These are phyloP conservation scores for Fremontodendron californicum DNA, from an alignment of 345 rosid species.

Conservation along the genomic window DNA sequence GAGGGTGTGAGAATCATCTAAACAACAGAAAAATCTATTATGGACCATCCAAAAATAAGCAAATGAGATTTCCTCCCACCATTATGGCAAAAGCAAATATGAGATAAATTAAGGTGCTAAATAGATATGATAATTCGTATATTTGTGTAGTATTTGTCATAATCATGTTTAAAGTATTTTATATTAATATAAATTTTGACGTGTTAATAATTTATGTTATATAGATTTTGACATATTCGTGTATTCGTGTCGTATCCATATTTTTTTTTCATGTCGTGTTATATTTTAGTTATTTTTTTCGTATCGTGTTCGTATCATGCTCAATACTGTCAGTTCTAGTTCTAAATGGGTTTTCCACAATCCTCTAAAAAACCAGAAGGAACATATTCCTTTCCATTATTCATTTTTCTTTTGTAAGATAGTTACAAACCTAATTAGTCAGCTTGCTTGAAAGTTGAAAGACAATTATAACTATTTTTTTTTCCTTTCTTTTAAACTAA, in stretches of 20 bases:
- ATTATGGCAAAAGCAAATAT: background rate
- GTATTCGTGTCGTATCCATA: no score
- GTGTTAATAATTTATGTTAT: no score
- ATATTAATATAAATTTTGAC: no score
- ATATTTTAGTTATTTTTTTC: no score
- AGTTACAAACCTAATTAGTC: background rate
- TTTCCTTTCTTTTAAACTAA: background rate
- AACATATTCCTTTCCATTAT: slow-evolving; percentile 11
- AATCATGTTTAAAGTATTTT: no score
- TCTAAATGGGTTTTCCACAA: slow-evolving; percentile 14
- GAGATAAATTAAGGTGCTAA: background rate
- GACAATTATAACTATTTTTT: no score
- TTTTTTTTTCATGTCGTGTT: no score
- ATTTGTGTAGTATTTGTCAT: no score
- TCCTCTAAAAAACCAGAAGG: background rate
- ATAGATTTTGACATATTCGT: no score
- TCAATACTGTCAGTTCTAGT: no score
- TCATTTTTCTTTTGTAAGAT: background rate
- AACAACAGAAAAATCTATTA: slow-evolving; percentile 6
- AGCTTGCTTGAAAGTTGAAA: background rate
- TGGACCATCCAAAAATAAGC: slow-evolving; percentile 21
- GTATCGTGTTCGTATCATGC: no score
- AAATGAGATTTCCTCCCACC: background rate
- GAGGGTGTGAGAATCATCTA: slow-evolving; percentile 16
- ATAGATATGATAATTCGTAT: no score